Evolutionary conservation across 1,284 basidiomycete genomes (phyloP).

Genomic region (Leccinum griseonigrum): DNA sequence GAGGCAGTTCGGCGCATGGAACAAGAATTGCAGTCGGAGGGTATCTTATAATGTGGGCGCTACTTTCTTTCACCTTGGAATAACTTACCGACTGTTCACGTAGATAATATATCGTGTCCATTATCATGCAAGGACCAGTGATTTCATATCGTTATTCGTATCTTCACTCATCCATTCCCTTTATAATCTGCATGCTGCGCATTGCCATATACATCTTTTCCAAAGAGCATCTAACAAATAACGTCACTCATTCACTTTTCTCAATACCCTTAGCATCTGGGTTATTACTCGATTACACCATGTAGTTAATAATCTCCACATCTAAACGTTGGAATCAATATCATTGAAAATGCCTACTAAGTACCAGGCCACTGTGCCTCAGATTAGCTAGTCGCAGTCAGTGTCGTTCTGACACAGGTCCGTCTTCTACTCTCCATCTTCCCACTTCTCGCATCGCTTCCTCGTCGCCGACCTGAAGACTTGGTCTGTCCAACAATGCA

Average conservation of each 20-base stretch:
- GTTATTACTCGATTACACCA: not conserved
- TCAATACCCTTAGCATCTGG: not conserved
- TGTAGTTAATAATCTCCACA: not conserved
- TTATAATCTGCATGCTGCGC: not conserved
- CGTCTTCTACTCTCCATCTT: constrained; percentile 78
- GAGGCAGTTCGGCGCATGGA: constrained; percentile 29
- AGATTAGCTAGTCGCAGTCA: constrained; percentile 19
- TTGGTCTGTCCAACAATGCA: constrained; percentile 63
- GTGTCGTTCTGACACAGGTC: constrained; percentile 51
- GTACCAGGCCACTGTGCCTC: too few relatives aligned
- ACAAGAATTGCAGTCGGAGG: constrained; percentile 26
- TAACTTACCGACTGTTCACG: not conserved
- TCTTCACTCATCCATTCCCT: not conserved
- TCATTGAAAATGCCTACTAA: not conserved
- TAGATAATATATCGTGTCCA: constrained; percentile 8
- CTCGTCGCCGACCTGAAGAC: constrained; percentile 67
- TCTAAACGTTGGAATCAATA: not conserved
- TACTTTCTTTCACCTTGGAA: not conserved
- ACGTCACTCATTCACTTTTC: not conserved
- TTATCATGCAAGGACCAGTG: not conserved
- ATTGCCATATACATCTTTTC: not conserved
- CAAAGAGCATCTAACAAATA: not conserved
- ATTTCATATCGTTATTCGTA: constrained; percentile 23
- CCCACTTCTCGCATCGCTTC: constrained; percentile 89
- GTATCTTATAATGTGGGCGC: constrained; percentile 15